Evolutionary conservation across 1,284 basidiomycete genomes (phyloP).

Genomic region (Malassezia psittaci): DNA sequence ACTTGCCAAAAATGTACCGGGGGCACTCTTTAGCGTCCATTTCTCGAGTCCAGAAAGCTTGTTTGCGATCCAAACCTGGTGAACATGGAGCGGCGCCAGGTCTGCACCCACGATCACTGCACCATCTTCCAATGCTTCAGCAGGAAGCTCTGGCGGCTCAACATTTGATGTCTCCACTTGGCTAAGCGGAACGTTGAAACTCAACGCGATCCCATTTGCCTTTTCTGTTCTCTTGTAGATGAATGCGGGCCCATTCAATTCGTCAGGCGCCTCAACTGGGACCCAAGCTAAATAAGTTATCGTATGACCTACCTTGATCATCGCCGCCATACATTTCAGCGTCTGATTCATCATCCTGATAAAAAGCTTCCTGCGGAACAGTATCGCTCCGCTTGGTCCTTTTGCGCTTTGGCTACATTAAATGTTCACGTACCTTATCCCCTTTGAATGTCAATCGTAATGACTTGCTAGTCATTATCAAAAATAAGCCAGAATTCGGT

Average conservation of each 20-base stretch:
- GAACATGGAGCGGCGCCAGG: constrained; percentile 24
- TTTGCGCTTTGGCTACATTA: constrained; percentile 14
- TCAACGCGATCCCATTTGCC: constrained; percentile 4
- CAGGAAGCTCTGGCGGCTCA: constrained; percentile 3
- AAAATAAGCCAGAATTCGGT: too few relatives aligned
- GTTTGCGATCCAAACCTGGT: constrained; percentile 38
- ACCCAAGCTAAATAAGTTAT: constrained; percentile 13
- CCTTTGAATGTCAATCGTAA: constrained; percentile 17
- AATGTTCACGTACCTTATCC: constrained; percentile 13
- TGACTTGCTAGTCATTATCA: constrained; percentile 2
- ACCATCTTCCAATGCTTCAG: constrained; percentile 5
- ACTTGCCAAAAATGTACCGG: constrained; percentile 30
- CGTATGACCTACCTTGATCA: constrained; percentile 10
- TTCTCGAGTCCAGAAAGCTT: constrained; percentile 12
- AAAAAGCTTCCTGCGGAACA: not conserved
- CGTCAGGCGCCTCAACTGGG: not conserved
- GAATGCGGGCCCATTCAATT: constrained; percentile 11
- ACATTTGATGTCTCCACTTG: constrained; percentile 8
- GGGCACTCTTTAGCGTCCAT: constrained; percentile 33
- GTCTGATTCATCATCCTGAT: constrained; percentile 11
- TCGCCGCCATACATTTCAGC: constrained; percentile 16
- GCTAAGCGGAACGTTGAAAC: constrained; percentile 6
- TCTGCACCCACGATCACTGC: constrained; percentile 13
- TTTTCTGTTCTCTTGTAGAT: constrained; percentile 2
- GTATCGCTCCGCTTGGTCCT: not conserved